These are phyloP conservation scores for Chrysosporium keratinophilum DNA, from an alignment of 2,329 filamentous ascomycete genomes.

Conservation along the genomic window DNA sequence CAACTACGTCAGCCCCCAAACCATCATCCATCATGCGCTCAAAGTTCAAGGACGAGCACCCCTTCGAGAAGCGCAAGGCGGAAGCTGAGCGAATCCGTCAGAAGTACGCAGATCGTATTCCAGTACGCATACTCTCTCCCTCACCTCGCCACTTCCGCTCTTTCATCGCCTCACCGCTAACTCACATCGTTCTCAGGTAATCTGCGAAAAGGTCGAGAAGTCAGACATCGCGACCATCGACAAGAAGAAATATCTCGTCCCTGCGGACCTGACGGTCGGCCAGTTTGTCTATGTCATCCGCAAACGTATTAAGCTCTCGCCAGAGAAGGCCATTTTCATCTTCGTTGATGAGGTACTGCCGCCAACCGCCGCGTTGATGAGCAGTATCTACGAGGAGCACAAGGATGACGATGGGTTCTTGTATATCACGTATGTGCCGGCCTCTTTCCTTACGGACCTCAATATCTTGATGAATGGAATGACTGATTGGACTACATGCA, in stretches of 20 bases:
- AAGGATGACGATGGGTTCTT: conserved; percentile 84
- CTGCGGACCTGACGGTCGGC: conserved; percentile 92
- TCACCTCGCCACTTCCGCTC: neutral
- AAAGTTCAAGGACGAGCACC: conserved; percentile 99
- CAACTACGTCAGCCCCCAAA: conserved; percentile 4
- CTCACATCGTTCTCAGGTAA: conserved; percentile 54
- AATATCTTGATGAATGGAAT: neutral
- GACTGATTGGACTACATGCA: conserved; percentile 25
- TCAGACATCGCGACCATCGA: conserved; percentile 99
- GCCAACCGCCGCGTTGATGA: conserved; percentile 95
- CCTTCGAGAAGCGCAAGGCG: conserved; percentile 99
- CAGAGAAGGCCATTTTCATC: conserved; percentile 99
- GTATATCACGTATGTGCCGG: conserved; percentile 73
- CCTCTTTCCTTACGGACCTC: neutral
- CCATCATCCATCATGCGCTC: conserved; percentile 63
- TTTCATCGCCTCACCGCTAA: conserved; percentile 7
- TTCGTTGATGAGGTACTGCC: conserved; percentile 98
- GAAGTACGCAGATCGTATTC: conserved; percentile 97
- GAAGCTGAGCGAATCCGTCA: conserved; percentile 98
- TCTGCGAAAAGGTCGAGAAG: conserved; percentile 99
- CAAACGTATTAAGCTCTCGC: conserved; percentile 98
- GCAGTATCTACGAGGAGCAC: conserved; percentile 99
- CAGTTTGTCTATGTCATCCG: conserved; percentile 99
- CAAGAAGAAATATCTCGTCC: conserved; percentile 99
- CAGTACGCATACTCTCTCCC: conserved; percentile 52